Evolutionary conservation across 148 eudicot genomes (phyloP).

Genomic region (Vaccinium macrocarpon): DNA sequence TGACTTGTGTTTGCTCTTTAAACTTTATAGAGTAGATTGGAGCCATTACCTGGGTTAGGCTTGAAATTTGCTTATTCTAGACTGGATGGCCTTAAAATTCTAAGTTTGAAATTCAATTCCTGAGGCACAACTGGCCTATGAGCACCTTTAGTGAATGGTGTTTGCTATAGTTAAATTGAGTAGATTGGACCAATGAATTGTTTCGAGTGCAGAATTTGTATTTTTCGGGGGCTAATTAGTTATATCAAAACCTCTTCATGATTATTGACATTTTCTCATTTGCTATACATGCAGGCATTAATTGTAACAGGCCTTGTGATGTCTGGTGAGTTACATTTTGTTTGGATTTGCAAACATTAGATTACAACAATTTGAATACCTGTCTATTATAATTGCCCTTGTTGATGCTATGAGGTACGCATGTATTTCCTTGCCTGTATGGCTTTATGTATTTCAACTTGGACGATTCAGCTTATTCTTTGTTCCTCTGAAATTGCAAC

Average conservation of each 20-base stretch:
- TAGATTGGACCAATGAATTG: neutral
- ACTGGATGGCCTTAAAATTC: neutral
- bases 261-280: conserved; percentile 23
- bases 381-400: neutral
- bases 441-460: conserved; percentile 2
- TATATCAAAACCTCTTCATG: conserved; percentile 15
- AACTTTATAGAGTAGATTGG: too few relatives aligned
- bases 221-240: neutral
- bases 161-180: neutral
- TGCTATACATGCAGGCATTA: conserved; percentile 56
- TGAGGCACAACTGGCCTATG: neutral
- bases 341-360: neutral
- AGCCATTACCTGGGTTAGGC: neutral
- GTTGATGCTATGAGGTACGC: neutral
- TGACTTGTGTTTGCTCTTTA: neutral
- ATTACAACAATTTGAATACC: neutral
- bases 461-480: neutral
- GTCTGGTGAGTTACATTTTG: conserved; percentile 56
- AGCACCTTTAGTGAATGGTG: conserved; percentile 10
- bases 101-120: neutral
- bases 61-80: conserved; percentile 7
- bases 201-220: neutral
- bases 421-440: conserved; percentile 1
- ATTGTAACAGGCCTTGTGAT: conserved; percentile 52
- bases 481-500: neutral